Evolutionary conservation across 108 stramenopile species (phyloP), one percentile per base, ranked within the genome.

Genomic region (Discostella pseudostelligera): DNA sequence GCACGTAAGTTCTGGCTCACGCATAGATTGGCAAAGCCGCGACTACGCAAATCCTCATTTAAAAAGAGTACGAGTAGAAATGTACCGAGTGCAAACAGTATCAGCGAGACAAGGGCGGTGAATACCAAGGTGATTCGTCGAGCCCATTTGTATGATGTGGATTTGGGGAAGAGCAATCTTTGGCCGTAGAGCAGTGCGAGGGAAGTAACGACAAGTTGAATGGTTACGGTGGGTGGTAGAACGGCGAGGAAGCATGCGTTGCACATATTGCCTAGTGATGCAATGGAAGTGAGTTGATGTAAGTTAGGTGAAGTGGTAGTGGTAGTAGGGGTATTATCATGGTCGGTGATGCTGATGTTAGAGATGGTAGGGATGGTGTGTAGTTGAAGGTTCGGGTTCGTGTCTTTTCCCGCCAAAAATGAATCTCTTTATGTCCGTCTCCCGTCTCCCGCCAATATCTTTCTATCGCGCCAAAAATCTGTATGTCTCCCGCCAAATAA

Each of bases 131-230:
- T 43, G 56, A 68, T 56, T 11, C 65, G 61, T 4, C 67, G 55
- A 11, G 67, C 56, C 67, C 74, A 76, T 50, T 64, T 76, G 8
- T 56, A 42, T n/a, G 65, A 43, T 20, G 58, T 60, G 48, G 63
- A 66, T 56, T 62, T 74, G 17, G 46, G 36, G 21, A 51, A 63
- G 11, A 76, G 53, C 9, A 44, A 39, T 28, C 67, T 48, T 32
- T 76, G 74, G 14, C 74, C 67, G 56, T 68, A 68, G 14, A 62
- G 45, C 5, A 76, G 56, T 0, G 67, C 74, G 19, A 19, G 25
- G 26, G 74, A 61, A 5, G 74, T 76, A 13, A 59, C 39, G 4
- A 76, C 47, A 16, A 76, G 74, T 50, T 68, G 62, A 28, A 68
- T 45, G 40, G 62, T 68, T 36, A 68, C 47, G 22, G 67, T 36